A percentile compares a stretch with the other conserved stretches of the same genome.
Conservation (phyloP, 2,329 filamentous ascomycete genomes). For the Zarea fungicola region DNA sequence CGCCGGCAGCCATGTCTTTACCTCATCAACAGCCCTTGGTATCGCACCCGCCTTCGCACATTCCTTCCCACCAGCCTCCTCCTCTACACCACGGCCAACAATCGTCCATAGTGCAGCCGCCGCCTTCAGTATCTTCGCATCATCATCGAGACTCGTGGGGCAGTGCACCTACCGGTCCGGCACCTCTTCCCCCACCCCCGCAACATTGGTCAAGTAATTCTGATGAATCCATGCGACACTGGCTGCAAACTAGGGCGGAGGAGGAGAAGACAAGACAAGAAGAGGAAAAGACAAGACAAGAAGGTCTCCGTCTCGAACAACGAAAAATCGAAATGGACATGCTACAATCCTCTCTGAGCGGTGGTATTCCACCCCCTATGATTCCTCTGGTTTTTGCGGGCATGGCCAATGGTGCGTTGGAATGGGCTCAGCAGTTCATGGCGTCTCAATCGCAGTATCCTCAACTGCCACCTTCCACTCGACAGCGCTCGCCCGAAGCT, state of each 20-base stretch:
- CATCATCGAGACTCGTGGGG: conserved; percentile 33
- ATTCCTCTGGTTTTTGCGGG: conserved; percentile 71
- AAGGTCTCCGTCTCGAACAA: conserved; percentile 64
- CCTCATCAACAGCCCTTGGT: conserved; percentile 33
- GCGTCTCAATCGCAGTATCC: conserved; percentile 43
- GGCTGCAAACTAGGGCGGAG: conserved; percentile 66
- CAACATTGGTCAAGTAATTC: conserved; percentile 61
- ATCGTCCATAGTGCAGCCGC: conserved; percentile 21
- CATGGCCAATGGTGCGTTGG: conserved; percentile 58
- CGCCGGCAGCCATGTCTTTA: conserved; percentile 53
- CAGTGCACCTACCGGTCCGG: conserved; percentile 24
- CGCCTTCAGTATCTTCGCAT: conserved; percentile 23
- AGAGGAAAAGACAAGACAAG: conserved; percentile 63
- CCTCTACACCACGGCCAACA: conserved; percentile 16
- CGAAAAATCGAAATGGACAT: conserved; percentile 69
- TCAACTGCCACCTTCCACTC: conserved; percentile 44
- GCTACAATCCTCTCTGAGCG: conserved; percentile 60
- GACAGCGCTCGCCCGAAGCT: conserved; percentile 48
- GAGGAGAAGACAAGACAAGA: conserved; percentile 70
- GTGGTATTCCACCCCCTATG: conserved; percentile 68
- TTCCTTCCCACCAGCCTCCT: conserved; percentile 11
- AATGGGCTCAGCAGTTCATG: conserved; percentile 65
- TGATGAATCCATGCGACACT: conserved; percentile 67
- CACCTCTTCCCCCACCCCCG: conserved; percentile 57
- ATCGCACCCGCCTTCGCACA: conserved; percentile 7